These are phyloP conservation scores for Vitis hybrid DNA, from an alignment of 177 flowering plant genomes.

Conservation along the genomic window DNA sequence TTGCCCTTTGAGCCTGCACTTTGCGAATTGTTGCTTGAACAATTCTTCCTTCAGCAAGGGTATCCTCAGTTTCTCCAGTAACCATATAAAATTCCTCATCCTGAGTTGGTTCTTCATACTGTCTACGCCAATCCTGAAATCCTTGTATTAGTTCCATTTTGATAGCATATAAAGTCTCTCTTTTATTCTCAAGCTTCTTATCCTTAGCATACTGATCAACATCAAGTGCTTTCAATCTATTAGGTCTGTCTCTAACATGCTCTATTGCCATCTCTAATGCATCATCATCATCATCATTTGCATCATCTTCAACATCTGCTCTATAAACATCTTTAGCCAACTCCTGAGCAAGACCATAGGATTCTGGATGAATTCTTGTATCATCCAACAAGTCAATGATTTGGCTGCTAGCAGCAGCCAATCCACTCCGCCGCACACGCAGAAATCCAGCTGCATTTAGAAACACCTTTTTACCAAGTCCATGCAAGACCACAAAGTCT, in stretches of 20 bases:
- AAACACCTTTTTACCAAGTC: conserved; percentile 85
- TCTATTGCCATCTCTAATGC: conserved; percentile 82
- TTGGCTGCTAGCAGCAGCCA: conserved; percentile 76
- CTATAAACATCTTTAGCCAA: conserved; percentile 80
- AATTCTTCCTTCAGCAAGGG: conserved; percentile 78
- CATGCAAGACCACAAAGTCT: conserved; percentile 66
- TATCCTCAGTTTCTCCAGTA: conserved; percentile 85
- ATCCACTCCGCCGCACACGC: conserved; percentile 88
- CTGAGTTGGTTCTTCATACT: conserved; percentile 67
- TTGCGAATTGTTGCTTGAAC: conserved; percentile 86
- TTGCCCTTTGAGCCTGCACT: conserved; percentile 64
- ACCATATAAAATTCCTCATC: conserved; percentile 90
- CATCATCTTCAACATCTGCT: conserved; percentile 43
- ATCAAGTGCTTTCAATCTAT: conserved; percentile 46
- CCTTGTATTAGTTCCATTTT: conserved; percentile 80
- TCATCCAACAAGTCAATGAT: conserved; percentile 88
- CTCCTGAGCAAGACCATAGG: conserved; percentile 81
- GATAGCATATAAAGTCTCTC: conserved; percentile 66
- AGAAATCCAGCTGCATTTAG: conserved; percentile 88
- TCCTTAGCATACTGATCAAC: conserved; percentile 49
- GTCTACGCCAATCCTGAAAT: conserved; percentile 80
- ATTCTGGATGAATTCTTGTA: conserved; percentile 96
- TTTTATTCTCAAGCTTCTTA: conserved; percentile 46
- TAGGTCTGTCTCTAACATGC: conserved; percentile 75
- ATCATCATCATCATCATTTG: conserved; percentile 86